Evolutionary conservation across 257 asterid species (phyloP).

Genomic region (Primulina huaijiensis): DNA sequence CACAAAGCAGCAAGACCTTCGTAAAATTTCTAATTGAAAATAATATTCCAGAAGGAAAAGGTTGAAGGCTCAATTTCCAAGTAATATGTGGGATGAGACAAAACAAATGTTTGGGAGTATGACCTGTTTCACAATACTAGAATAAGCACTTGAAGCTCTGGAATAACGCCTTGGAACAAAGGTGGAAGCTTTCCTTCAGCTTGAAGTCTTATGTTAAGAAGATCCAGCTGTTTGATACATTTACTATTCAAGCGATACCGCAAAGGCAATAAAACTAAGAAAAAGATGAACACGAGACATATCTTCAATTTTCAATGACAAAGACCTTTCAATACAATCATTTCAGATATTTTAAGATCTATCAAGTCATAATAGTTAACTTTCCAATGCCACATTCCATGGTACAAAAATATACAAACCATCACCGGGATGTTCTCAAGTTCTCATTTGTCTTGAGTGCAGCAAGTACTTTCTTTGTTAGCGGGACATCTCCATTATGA

Average conservation of each 20-base stretch:
- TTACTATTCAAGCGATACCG: neutral
- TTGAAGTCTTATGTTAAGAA: slow-evolving; percentile 94
- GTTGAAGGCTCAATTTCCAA: slow-evolving; percentile 13
- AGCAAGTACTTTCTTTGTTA: too few species aligned
- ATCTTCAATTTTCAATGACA: too few species aligned
- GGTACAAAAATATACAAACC: too few species aligned
- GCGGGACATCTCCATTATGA: too few species aligned
- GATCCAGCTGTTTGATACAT: slow-evolving; percentile 74
- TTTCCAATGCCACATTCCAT: too few species aligned
- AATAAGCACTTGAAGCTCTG: slow-evolving; percentile 91
- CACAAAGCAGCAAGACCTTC: slow-evolving; percentile 81
- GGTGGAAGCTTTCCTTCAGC: slow-evolving; percentile 93
- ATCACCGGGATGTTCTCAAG: too few species aligned
- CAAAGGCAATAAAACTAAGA: slow-evolving; percentile 5
- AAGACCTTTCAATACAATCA: too few species aligned
- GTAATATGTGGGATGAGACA: neutral
- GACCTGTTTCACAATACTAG: slow-evolving; percentile 82
- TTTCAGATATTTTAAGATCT: too few species aligned
- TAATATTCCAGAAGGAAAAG: slow-evolving; percentile 17
- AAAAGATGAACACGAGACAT: neutral
- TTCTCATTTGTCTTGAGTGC: too few species aligned
- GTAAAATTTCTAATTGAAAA: slow-evolving; percentile 31
- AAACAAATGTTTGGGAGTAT: slow-evolving; percentile 26
- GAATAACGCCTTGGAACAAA: slow-evolving; percentile 90
- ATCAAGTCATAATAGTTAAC: too few species aligned